Conservation (phyloP, 108 stramenopile genomes). For the Cyclotella kingstonii region DNA sequence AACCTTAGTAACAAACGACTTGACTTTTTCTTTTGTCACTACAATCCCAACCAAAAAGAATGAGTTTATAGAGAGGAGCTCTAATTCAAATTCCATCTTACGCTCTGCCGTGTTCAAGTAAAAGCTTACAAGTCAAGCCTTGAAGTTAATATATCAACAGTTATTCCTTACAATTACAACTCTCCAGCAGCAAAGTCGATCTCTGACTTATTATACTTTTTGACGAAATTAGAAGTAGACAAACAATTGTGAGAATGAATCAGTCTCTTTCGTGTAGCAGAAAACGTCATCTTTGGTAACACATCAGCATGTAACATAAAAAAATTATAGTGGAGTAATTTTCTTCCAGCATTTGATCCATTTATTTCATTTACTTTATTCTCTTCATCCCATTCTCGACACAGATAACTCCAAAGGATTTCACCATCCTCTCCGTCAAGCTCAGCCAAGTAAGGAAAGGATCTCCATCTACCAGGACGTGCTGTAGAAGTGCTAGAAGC, state of each 20-base stretch:
- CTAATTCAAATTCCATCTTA: too few species aligned
- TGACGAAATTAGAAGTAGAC: slow-evolving; percentile 21
- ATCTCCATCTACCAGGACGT: slow-evolving; percentile 81
- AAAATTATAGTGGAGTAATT: slow-evolving; percentile 71
- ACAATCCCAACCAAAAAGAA: too few species aligned
- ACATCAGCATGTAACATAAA: slow-evolving; percentile 90
- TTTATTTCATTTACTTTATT: slow-evolving; percentile 41
- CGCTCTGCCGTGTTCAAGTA: too few species aligned
- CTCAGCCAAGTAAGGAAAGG: slow-evolving; percentile 80
- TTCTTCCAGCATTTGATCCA: slow-evolving; percentile 37
- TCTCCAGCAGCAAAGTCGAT: slow-evolving; percentile 16
- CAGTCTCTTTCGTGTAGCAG: slow-evolving; percentile 75
- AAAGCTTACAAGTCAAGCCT: too few species aligned
- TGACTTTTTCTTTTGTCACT: too few species aligned
- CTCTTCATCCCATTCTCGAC: slow-evolving; percentile 76
- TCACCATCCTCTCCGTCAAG: slow-evolving; percentile 75
- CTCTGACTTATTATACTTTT: neutral
- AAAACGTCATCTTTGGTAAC: slow-evolving; percentile 82
- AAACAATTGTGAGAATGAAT: slow-evolving; percentile 72
- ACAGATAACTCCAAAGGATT: slow-evolving; percentile 77
- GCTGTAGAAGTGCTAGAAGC: slow-evolving; percentile 81
- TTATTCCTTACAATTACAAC: too few species aligned
- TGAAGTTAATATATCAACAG: too few species aligned
- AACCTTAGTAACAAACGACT: too few species aligned
- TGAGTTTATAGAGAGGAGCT: too few species aligned